Evolutionary conservation across 1,284 basidiomycete species (phyloP).

Genomic region (Entoloma clypeatum): DNA sequence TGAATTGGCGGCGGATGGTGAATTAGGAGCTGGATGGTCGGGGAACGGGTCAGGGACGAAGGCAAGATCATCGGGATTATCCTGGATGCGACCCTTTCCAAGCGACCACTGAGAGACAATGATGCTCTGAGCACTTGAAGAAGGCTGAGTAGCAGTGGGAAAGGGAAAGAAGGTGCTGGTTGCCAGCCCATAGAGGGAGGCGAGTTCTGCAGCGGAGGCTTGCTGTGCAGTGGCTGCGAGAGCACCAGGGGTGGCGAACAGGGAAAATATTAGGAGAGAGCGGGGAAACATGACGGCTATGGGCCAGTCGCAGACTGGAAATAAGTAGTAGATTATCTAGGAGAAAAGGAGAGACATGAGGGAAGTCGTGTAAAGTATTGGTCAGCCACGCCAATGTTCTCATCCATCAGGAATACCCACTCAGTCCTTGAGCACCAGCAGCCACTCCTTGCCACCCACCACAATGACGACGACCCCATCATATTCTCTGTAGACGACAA

Average conservation of each 20-base stretch:
- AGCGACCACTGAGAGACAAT: slow-evolving; percentile 61
- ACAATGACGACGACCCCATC: slow-evolving; percentile 26
- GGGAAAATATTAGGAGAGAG: slow-evolving; percentile 10
- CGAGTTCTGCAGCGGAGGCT: slow-evolving; percentile 38
- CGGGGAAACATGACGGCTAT: slow-evolving; percentile 9
- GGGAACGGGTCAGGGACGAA: slow-evolving; percentile 70
- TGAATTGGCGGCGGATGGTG: slow-evolving; percentile 24
- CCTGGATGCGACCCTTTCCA: slow-evolving; percentile 56
- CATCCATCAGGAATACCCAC: slow-evolving; percentile 18
- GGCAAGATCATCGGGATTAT: slow-evolving; percentile 48
- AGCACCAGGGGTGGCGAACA: slow-evolving; percentile 14
- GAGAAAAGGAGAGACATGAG: too few species aligned
- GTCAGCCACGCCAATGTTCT: background rate
- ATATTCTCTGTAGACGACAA: slow-evolving; percentile 48
- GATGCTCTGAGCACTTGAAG: slow-evolving; percentile 47
- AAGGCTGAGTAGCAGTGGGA: slow-evolving; percentile 56
- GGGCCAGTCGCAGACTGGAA: background rate
- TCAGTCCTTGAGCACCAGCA: slow-evolving; percentile 44
- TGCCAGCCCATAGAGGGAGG: slow-evolving; percentile 51
- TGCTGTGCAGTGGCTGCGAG: slow-evolving; percentile 22
- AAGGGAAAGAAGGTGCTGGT: slow-evolving; percentile 64
- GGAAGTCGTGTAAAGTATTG: too few species aligned
- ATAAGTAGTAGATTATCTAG: slow-evolving; percentile 1
- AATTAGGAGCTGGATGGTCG: slow-evolving; percentile 36
- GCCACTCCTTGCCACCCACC: slow-evolving; percentile 46